Conservation (phyloP, 106 monocot species). For the Dendrobium catenatum region DNA sequence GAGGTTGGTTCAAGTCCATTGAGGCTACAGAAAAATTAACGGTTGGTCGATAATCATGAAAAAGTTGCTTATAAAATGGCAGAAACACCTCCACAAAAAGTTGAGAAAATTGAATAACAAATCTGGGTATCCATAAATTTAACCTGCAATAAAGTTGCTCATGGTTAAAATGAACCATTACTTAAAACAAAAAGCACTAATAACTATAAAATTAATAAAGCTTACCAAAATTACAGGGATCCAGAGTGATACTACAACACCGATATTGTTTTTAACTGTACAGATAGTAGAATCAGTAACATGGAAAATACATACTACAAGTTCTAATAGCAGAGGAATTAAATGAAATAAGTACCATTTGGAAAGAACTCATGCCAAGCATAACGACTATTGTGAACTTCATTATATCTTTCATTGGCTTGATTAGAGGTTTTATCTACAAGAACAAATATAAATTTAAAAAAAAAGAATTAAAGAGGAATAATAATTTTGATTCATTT, state of each 20-base stretch:
- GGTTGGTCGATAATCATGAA: too few relatives aligned
- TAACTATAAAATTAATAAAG: not conserved
- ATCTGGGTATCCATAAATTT: conserved; percentile 99
- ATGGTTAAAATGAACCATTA: not conserved
- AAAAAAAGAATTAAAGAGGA: not conserved
- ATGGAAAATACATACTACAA: not conserved
- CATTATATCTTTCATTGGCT: conserved; percentile 98
- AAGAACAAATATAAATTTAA: not conserved
- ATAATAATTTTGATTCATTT: not conserved
- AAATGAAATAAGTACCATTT: conserved; percentile 9
- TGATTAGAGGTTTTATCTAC: conserved; percentile 84
- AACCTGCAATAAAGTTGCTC: conserved; percentile 38
- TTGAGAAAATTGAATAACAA: conserved; percentile 97
- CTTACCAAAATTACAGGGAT: conserved; percentile 81
- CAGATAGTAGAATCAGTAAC: conserved; percentile 12
- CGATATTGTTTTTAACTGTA: conserved; percentile 78
- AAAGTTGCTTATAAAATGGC: conserved; percentile 1
- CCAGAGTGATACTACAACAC: conserved; percentile 83
- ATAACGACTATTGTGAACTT: conserved; percentile 70
- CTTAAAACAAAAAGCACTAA: not conserved
- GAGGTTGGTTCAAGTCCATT: not conserved
- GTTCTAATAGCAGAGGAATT: not conserved
- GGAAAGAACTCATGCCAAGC: conserved; percentile 98
- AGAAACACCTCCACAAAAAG: conserved; percentile 86
- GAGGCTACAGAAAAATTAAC: too few relatives aligned